Evolutionary conservation across 164 flowering plant species (phyloP), one percentile per base, ranked within the genome.

Genomic region (Nymphaea colorata): DNA sequence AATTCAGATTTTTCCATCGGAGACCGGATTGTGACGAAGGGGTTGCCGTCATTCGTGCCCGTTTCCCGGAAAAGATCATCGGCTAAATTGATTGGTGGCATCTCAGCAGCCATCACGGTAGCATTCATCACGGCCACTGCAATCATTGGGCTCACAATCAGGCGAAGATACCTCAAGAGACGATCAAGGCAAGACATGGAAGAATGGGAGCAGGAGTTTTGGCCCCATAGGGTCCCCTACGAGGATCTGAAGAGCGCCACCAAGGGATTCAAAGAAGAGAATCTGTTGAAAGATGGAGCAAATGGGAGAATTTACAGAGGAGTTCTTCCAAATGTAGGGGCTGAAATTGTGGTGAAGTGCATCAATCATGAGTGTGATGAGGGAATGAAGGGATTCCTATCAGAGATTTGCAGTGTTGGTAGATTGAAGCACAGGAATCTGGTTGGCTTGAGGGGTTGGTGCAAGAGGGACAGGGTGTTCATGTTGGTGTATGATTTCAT

Each of bases 141-240:
- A 16, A 44, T 70, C 6, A 55, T 3, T 62, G 16, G 61, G 66
- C 12, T 75, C 11, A 59, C 69, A 63, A 53, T 15, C 18, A 67
- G 65, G 36, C 25, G 67, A 53, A 64, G 67, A 61, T 73, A 14
- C 44, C 7, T 17, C 18, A 51, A 66, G 42, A 60, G 68, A 67
- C 59, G 65, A 47, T 18, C 16, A 16, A 36, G 59, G 47, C 77
- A 80, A 14, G 76, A 25, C 5, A 64, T 68, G 59, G 84, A 82
- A 69, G 82, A 79, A 4, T 82, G 87, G 87, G 87, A 84, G 62
- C 15, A 69, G 68, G 82, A 84, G 64, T 84, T 79, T 59, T 81
- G 87, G 84, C 85, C 87, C 4, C 84, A 79, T 66, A 62, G 87
- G 69, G 70, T 84, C 36, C 53, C 16, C 16, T 81, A 75, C 60